Evolutionary conservation across 2,329 filamentous ascomycete species (phyloP).

Genomic region (Trichoderma endophyticum): DNA sequence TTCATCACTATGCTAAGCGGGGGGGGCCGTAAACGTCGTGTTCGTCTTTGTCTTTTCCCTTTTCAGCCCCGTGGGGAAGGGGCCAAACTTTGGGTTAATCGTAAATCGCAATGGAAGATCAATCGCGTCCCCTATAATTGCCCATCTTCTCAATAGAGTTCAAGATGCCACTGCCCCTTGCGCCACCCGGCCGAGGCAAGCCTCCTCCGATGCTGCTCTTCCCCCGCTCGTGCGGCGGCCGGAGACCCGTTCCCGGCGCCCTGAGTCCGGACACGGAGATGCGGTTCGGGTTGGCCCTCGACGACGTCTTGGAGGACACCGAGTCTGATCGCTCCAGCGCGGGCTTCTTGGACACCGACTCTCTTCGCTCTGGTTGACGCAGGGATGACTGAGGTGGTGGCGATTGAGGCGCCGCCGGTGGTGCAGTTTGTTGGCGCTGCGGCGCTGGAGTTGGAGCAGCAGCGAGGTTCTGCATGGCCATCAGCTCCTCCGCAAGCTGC

Average conservation of each 20-base stretch:
- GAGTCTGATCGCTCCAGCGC: slow-evolving; percentile 21
- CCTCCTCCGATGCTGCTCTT: slow-evolving; percentile 43
- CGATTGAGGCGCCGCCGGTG: slow-evolving; percentile 8
- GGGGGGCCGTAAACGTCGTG: not conserved
- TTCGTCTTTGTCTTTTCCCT: not conserved
- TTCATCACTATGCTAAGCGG: not conserved
- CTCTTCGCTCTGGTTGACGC: slow-evolving; percentile 18
- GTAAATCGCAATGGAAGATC: not conserved
- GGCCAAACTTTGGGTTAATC: slow-evolving; percentile 17
- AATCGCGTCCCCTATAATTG: slow-evolving; percentile 46
- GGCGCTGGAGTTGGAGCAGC: slow-evolving; percentile 25
- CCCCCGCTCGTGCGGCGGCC: slow-evolving; percentile 43
- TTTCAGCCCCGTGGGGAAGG: not conserved
- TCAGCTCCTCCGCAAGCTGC: slow-evolving; percentile 78
- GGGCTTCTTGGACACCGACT: not conserved
- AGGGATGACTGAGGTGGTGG: slow-evolving; percentile 22
- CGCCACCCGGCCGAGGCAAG: slow-evolving; percentile 46
- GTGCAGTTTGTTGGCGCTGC: slow-evolving; percentile 15
- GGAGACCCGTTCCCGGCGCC: slow-evolving; percentile 50
- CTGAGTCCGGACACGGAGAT: slow-evolving; percentile 53
- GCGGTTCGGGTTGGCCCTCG: slow-evolving; percentile 43
- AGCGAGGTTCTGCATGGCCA: slow-evolving; percentile 58
- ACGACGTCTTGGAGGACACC: slow-evolving; percentile 35
- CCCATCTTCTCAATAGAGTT: slow-evolving; percentile 88
- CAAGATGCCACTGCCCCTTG: slow-evolving; percentile 68